phyloP scores from a whole-genome alignment of 306 rosid genomes.

The Castanea crenata region DNA sequence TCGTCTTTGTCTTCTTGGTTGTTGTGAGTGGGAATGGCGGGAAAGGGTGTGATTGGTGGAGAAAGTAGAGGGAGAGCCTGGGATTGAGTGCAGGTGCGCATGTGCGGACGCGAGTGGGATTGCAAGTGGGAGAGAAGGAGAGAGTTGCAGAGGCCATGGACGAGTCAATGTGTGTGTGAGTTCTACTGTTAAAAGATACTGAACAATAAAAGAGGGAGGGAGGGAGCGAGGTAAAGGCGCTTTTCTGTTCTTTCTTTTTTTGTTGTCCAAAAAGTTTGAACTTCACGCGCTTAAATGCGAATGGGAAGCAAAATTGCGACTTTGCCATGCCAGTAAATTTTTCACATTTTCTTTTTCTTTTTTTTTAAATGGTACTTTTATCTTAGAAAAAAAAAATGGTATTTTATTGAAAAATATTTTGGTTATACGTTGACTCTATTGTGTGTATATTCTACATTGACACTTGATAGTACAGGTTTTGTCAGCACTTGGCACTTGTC shows the following conservation, averaged over 20 bases:
- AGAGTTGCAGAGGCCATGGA: constrained; percentile 43
- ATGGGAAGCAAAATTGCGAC: background rate
- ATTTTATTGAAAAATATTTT: too few species aligned
- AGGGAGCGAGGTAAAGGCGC: too few species aligned
- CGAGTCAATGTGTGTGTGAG: background rate
- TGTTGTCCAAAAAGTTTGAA: too few species aligned
- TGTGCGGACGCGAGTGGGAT: constrained; percentile 7
- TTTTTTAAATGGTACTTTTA: too few species aligned
- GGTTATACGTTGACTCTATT: too few species aligned
- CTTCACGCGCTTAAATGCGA: background rate
- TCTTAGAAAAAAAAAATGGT: too few species aligned
- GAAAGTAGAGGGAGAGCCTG: constrained; percentile 20
- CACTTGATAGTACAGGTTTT: too few species aligned
- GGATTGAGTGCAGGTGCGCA: background rate
- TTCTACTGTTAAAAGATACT: too few species aligned
- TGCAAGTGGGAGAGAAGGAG: constrained; percentile 9
- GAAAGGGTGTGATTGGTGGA: constrained; percentile 17
- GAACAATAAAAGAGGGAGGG: background rate
- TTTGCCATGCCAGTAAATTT: too few species aligned
- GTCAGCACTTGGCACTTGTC: too few species aligned
- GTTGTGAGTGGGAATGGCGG: constrained; percentile 26
- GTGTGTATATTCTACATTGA: too few species aligned
- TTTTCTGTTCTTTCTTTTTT: background rate
- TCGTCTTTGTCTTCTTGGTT: background rate
- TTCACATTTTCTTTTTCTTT: background rate